A percentile compares a stretch with the other conserved stretches of the same genome.
These are phyloP conservation scores for Sporisorium graminicola DNA, from an alignment of 1,284 basidiomycete genomes.

Conservation along the genomic window DNA sequence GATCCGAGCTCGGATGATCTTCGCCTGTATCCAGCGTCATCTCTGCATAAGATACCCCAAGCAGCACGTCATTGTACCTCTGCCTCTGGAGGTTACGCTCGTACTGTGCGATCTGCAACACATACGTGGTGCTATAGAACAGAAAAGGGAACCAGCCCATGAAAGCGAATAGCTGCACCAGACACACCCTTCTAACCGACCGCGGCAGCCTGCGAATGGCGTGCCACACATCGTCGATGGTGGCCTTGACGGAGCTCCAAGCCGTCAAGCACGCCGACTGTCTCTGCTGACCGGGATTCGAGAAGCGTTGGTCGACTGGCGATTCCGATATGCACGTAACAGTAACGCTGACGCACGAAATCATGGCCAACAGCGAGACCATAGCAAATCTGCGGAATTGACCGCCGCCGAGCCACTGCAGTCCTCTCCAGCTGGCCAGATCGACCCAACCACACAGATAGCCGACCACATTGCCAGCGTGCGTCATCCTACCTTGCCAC, in stretches of 20 bases:
- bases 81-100: slow-evolving; percentile 75
- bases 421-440: slow-evolving; percentile 79
- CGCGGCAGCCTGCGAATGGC: slow-evolving; percentile 56
- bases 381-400: slow-evolving; percentile 97
- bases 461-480: slow-evolving; percentile 62
- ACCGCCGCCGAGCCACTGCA: slow-evolving; percentile 85
- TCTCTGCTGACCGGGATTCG: not conserved
- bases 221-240: slow-evolving; percentile 51
- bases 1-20: slow-evolving; percentile 29
- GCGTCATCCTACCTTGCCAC: slow-evolving; percentile 84
- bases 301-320: slow-evolving; percentile 7
- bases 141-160: slow-evolving; percentile 78
- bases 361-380: slow-evolving; percentile 82
- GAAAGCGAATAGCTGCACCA: slow-evolving; percentile 86
- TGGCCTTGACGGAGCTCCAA: slow-evolving; percentile 17
- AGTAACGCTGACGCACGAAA: slow-evolving; percentile 85
- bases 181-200: slow-evolving; percentile 75
- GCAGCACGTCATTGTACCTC: slow-evolving; percentile 6
- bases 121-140: slow-evolving; percentile 81
- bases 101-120: slow-evolving; percentile 87
- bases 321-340: slow-evolving; percentile 78
- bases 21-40: not conserved
- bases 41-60: not conserved
- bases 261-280: slow-evolving; percentile 6
- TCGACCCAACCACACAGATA: slow-evolving; percentile 81